phyloP scores from a whole-genome alignment of 2,329 filamentous ascomycete species.

The Coleophoma crateriformis region DNA sequence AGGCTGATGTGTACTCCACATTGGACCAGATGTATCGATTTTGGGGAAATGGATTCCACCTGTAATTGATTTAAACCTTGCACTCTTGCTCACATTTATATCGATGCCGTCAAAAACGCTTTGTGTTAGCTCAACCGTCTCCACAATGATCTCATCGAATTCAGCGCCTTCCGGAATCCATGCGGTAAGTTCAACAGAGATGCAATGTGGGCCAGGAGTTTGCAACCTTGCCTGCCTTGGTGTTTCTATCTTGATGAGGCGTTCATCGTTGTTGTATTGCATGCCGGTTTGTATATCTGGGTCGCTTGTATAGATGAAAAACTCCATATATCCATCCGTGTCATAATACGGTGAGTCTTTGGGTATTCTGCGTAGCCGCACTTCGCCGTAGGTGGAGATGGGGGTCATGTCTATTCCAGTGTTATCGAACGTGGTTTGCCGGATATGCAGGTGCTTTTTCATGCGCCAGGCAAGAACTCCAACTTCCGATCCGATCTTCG shows the following conservation, averaged over 20 bases:
- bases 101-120: constrained; percentile 18
- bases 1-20: neutral
- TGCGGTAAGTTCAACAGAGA: constrained; percentile 22
- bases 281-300: constrained; percentile 10
- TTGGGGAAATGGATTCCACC: constrained; percentile 19
- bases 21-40: neutral
- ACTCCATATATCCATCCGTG: constrained; percentile 13
- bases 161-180: constrained; percentile 23
- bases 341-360: constrained; percentile 11
- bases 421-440: constrained; percentile 10
- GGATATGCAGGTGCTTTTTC: constrained; percentile 13
- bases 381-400: constrained; percentile 18
- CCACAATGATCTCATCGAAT: constrained; percentile 14
- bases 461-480: constrained; percentile 14
- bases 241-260: constrained; percentile 17
- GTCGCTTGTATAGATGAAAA: constrained; percentile 19
- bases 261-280: constrained; percentile 14
- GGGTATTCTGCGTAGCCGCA: constrained; percentile 16
- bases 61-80: constrained; percentile 14
- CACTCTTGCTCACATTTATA: constrained; percentile 12
- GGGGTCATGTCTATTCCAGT: constrained; percentile 1
- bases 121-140: constrained; percentile 14
- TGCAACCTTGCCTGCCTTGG: constrained; percentile 13
- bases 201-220: constrained; percentile 12
- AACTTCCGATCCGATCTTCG: constrained; percentile 9